Base-by-base conservation (phyloP, 306 rosid genomes). In the Gastrolobium villosum region DNA sequence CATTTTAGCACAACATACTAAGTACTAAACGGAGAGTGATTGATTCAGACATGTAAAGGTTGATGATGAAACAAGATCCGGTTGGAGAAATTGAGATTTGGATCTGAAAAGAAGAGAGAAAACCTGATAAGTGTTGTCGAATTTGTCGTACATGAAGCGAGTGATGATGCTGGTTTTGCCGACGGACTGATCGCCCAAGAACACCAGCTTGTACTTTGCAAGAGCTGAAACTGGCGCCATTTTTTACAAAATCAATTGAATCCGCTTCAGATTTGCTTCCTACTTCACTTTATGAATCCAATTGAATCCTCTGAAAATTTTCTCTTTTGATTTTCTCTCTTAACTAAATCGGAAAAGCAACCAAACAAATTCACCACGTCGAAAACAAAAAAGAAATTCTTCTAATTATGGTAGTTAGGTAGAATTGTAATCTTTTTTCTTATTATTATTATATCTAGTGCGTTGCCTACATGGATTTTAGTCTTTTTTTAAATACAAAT, bases 181-280 rank as follows among this genome's bases (percentile, higher is more conserved):
- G 66, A 87, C 91, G 40, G 91, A 87, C 44, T 88, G 91, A 79
- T 88, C 91, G 26, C 91, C 91, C 50, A 88, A 67, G 83, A 88
- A 88, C 26, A 88, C 91, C 8, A 88, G 53, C 82, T 88, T 88
- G 83, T 88, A 88, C 79, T 88, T 88, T 0, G 91, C 91, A 39
- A 88, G 83, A 66, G 89, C 91, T 9, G 91, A 88, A 2, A 88
- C 89, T 30, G 89, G 87, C 80, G 91, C 91, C 91, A 88, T 88
- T 78, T 37, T 37, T 71, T 31, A 9, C 45, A 66, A 32, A 20
- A 20, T 20, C 26, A 20, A 72, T 64, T 59, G 7, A 72, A 34
- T 7, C 53, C 14, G 1, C 13, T 13, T 6, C 61, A 46, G 71
- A 70, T 79, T 62, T 60, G 46, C 13, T 43, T 40, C 48, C 5